A percentile compares a stretch with the other conserved stretches of the same genome.
phyloP scores from a whole-genome alignment of 306 rosid genomes.

The Ochetophila trinervis region DNA sequence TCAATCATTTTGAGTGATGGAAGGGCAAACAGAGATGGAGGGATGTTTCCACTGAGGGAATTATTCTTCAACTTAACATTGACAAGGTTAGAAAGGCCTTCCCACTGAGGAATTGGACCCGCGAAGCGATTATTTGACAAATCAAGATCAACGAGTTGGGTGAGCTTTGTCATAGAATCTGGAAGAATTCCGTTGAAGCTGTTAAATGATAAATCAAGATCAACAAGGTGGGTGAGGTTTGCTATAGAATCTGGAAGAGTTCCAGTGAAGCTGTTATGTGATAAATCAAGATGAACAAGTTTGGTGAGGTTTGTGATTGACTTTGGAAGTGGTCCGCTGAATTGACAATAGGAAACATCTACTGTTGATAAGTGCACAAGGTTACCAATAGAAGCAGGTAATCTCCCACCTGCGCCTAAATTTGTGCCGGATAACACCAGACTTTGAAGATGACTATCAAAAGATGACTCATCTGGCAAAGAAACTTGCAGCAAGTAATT shows the following conservation, averaged over 20 bases:
- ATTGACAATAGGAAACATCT: neutral
- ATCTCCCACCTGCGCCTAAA: neutral
- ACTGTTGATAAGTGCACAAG: neutral
- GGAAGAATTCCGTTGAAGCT: too few relatives aligned
- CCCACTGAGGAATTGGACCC: neutral
- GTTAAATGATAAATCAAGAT: slow-evolving; percentile 5
- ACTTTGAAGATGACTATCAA: slow-evolving; percentile 1
- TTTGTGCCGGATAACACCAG: neutral
- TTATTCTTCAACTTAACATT: too few relatives aligned
- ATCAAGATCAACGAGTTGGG: too few relatives aligned
- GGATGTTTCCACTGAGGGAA: too few relatives aligned
- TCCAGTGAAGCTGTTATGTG: neutral
- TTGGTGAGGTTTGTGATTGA: neutral
- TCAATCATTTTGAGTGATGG: neutral
- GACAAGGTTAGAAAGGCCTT: too few relatives aligned
- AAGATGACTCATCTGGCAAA: slow-evolving; percentile 6
- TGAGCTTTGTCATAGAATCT: too few relatives aligned
- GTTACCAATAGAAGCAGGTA: slow-evolving; percentile 5
- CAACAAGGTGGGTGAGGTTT: neutral
- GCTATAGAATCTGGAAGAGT: neutral
- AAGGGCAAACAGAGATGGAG: neutral
- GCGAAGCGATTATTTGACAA: neutral
- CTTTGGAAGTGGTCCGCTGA: slow-evolving; percentile 2
- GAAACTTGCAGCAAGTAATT: slow-evolving; percentile 11
- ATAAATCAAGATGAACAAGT: neutral